Percentiles rank a stretch among this genome's conserved stretches.
Evolutionary conservation across 495 filamentous ascomycete species (phyloP).

Genomic region (Amphirosellinia nigrospora): DNA sequence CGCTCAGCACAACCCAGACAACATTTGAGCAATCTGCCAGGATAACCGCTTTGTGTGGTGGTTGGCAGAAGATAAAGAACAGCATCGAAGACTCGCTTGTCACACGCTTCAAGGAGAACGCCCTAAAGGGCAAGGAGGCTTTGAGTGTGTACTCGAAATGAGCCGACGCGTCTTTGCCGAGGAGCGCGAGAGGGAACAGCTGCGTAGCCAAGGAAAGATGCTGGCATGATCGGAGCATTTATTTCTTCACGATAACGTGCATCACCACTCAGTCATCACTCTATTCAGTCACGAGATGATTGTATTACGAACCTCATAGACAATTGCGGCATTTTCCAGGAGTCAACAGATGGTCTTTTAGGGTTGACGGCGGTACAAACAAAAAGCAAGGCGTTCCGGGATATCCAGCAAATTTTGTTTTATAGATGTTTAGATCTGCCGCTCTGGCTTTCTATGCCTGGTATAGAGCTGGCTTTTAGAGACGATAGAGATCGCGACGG

Average conservation of each 20-base stretch:
- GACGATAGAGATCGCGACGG: constrained; percentile 20
- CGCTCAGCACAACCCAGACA: constrained; percentile 68
- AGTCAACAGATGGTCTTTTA: constrained; percentile 28
- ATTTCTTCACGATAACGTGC: constrained; percentile 3
- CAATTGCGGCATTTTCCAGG: constrained; percentile 36
- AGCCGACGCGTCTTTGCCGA: constrained; percentile 90
- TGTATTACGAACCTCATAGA: constrained; percentile 33
- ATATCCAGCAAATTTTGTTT: constrained; percentile 36
- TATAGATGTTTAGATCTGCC: constrained; percentile 32
- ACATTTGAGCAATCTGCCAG: constrained; percentile 85
- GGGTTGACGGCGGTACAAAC: constrained; percentile 24
- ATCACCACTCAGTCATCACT: constrained; percentile 13
- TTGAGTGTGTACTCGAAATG: constrained; percentile 93
- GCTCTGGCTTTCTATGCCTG: background rate
- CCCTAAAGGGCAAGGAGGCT: constrained; percentile 84
- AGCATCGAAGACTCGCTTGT: constrained; percentile 91
- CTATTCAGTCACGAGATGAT: constrained; percentile 15
- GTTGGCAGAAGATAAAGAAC: constrained; percentile 94
- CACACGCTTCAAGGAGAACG: constrained; percentile 89
- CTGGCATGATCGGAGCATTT: constrained; percentile 22
- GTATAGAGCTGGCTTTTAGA: background rate
- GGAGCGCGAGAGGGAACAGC: constrained; percentile 71
- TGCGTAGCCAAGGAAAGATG: constrained; percentile 34
- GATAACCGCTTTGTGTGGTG: constrained; percentile 92
- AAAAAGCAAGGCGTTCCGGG: constrained; percentile 45